Base-by-base conservation (phyloP, 164 flowering plant genomes). In the Dillenia suffruticosa region DNA sequence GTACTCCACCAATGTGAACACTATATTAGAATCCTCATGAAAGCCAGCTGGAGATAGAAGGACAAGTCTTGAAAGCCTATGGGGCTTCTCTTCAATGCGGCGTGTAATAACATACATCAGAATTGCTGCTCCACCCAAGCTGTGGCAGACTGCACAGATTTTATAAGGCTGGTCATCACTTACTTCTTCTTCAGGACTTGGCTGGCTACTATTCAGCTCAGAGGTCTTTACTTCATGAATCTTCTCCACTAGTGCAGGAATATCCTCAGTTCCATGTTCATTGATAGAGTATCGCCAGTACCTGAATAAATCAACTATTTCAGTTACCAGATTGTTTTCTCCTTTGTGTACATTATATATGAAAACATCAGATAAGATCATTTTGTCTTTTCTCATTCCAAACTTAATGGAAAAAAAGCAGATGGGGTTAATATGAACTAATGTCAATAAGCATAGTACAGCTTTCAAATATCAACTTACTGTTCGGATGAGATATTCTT, bases 101-200 rank as follows among this genome's bases (percentile, higher is more conserved):
- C 84, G 77, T 46, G 95, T 85, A 57, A 91, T 71, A 16, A 81
- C 66, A 59, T 91, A 86, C 90, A 92, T 94, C 50, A 94, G 59
- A 59, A 91, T 80, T n/a, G 80, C 96, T 62, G 99, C 99, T 56
- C 99, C 99, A 44, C 99, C 99, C 59, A 94, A 70, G 78, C 99
- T 94, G 70, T 94, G 99, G 66, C 85, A 82, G 49, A 94, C 74
- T 17, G 94, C 85, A 71, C 92, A 88, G 51, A 92, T 82, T 54
- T 85, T 89, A 75, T 89, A 92, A 44, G 92, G 96, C 66, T 88
- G 99, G 26, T 81, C 82, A 50, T 70, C 73, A 59, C 40, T 71
- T 43, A 53, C 68, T 67, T 81, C 87, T 61, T 84, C 83, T 54
- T 70, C 76, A 12, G 19, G 11, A 61, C 70, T 74, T 44, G 72